Conservation (phyloP, 1,139 yeast species). For the Suhomyces bokatorum region DNA sequence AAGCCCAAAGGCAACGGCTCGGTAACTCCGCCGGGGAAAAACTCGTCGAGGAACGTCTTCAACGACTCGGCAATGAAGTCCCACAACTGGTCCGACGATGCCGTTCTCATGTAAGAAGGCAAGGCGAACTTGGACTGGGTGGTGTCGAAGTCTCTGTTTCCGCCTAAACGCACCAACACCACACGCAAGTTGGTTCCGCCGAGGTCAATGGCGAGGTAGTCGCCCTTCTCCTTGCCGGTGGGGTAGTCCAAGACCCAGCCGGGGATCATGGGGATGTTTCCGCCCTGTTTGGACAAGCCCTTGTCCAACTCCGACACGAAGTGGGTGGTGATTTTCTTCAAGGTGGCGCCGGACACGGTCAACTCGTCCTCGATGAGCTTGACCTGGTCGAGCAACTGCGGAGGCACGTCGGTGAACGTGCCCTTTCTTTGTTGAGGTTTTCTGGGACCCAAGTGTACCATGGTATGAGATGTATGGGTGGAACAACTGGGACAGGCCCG, state of each 20-base stretch:
- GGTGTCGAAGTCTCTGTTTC: constrained; percentile 76
- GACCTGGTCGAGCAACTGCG: constrained; percentile 59
- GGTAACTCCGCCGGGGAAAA: constrained; percentile 60
- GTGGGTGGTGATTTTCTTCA: constrained; percentile 67
- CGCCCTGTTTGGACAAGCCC: constrained; percentile 74
- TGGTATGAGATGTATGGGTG: constrained; percentile 21
- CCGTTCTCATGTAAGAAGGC: constrained; percentile 76
- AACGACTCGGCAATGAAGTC: constrained; percentile 83
- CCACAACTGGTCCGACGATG: constrained; percentile 76
- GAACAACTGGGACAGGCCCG: not conserved
- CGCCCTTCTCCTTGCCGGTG: constrained; percentile 86
- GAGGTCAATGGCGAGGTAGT: constrained; percentile 87
- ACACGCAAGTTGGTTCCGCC: constrained; percentile 96
- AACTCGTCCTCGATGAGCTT: constrained; percentile 61
- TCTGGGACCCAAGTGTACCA: constrained; percentile 87
- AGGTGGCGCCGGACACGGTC: constrained; percentile 58
- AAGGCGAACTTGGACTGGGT: constrained; percentile 79
- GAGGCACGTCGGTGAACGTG: constrained; percentile 74
- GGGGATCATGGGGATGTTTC: constrained; percentile 94
- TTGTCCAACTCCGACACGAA: constrained; percentile 66
- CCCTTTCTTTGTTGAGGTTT: constrained; percentile 82
- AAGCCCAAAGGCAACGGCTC: constrained; percentile 77
- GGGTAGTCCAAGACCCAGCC: constrained; percentile 96
- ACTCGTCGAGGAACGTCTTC: constrained; percentile 59
- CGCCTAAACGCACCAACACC: constrained; percentile 77